Percentiles rank a stretch among this genome's conserved stretches.
Evolutionary conservation across 495 filamentous ascomycete species (phyloP).

Genomic region (Sphaerosporella brunnea): DNA sequence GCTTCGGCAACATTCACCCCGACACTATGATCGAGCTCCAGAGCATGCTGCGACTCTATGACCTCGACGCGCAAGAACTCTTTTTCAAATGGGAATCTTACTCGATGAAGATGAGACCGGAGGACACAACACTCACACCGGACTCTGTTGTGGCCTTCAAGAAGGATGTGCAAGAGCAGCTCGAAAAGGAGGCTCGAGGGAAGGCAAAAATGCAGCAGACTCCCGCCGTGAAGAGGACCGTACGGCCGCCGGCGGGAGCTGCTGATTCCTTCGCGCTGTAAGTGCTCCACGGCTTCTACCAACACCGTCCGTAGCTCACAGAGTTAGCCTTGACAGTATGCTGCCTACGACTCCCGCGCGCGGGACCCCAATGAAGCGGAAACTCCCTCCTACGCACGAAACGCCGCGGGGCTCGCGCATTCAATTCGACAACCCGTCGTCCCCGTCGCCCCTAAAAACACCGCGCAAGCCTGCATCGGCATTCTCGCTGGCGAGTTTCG

Average conservation of each 20-base stretch:
- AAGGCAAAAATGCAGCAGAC: slow-evolving; percentile 33
- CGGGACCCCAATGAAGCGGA: slow-evolving; percentile 44
- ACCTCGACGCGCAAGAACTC: slow-evolving; percentile 58
- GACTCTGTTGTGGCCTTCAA: slow-evolving; percentile 59
- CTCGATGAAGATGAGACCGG: slow-evolving; percentile 71
- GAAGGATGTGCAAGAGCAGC: slow-evolving; percentile 61
- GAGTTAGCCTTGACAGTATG: slow-evolving; percentile 53
- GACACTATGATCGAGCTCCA: slow-evolving; percentile 63
- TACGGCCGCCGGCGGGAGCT: neutral
- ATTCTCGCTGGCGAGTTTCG: neutral
- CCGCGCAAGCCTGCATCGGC: slow-evolving; percentile 3
- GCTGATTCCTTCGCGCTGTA: slow-evolving; percentile 4
- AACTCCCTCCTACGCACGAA: slow-evolving; percentile 30
- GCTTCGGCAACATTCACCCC: slow-evolving; percentile 23
- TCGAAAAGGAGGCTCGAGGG: slow-evolving; percentile 52
- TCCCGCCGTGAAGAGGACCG: slow-evolving; percentile 6
- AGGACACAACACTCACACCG: slow-evolving; percentile 52
- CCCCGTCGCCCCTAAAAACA: slow-evolving; percentile 13
- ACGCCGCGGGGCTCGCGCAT: slow-evolving; percentile 12
- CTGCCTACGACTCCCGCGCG: slow-evolving; percentile 53
- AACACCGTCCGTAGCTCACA: no score
- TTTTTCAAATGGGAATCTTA: slow-evolving; percentile 98
- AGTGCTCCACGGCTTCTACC: no score
- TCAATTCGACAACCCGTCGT: slow-evolving; percentile 3
- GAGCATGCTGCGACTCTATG: slow-evolving; percentile 68